phyloP scores from a whole-genome alignment of 2,329 filamentous ascomycete species.

The Diaporthe eres region DNA sequence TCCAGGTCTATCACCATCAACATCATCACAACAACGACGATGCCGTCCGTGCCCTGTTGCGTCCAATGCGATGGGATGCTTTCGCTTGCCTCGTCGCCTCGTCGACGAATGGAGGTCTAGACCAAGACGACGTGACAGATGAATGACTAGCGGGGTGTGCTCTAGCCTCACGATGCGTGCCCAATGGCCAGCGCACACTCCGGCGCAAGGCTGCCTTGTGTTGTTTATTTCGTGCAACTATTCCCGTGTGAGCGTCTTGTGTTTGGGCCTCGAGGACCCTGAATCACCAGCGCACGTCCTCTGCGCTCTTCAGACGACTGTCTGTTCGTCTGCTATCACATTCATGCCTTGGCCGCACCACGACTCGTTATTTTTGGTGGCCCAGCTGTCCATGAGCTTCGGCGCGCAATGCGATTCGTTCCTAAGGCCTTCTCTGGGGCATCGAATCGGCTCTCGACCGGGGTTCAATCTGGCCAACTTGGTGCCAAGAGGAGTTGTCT shows the following conservation, averaged over 20 bases:
- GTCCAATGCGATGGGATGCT: neutral
- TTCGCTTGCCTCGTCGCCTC: constrained; percentile 6
- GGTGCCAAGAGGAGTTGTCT: constrained; percentile 13
- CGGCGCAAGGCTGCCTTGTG: constrained; percentile 22
- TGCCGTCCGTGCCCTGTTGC: constrained; percentile 5
- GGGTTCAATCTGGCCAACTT: neutral
- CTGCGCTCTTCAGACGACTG: constrained; percentile 26
- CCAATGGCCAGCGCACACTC: constrained; percentile 6
- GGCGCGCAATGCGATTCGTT: constrained; percentile 28
- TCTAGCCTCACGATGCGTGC: constrained; percentile 29
- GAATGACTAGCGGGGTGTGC: constrained; percentile 21
- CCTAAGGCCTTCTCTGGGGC: neutral
- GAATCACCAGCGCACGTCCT: constrained; percentile 25
- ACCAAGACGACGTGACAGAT: constrained; percentile 15
- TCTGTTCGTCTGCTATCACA: constrained; percentile 24
- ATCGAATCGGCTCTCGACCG: constrained; percentile 20
- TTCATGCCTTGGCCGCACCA: constrained; percentile 22
- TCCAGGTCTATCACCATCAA: neutral
- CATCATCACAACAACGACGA: neutral
- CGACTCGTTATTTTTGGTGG: constrained; percentile 31
- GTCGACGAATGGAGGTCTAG: neutral
- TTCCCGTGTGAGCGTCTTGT: neutral
- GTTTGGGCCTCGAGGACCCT: constrained; percentile 17
- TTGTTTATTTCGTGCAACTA: constrained; percentile 9
- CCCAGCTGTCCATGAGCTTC: constrained; percentile 14